A percentile compares a stretch with the other conserved stretches of the same genome.
Conservation (phyloP, 2,329 filamentous ascomycete genomes). For the Pseudogymnoascus sp. region DNA sequence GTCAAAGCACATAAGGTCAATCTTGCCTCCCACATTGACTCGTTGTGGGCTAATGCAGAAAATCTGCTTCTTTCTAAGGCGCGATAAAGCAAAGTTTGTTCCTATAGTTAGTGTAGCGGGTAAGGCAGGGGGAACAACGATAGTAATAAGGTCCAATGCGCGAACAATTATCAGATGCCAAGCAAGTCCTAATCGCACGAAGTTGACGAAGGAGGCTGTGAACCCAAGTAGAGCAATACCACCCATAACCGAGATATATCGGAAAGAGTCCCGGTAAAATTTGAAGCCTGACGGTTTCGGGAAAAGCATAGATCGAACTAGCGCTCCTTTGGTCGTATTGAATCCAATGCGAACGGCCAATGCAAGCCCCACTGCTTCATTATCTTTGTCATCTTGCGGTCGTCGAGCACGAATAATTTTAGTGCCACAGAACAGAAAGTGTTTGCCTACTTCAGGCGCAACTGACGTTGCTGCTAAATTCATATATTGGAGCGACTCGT, state of each 20-base stretch:
- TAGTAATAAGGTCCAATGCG: conserved; percentile 91
- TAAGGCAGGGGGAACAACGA: conserved; percentile 89
- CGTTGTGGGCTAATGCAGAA: conserved; percentile 97
- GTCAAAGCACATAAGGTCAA: conserved; percentile 96
- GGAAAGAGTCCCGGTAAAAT: conserved; percentile 95
- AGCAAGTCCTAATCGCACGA: conserved; percentile 70
- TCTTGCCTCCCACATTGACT: conserved; percentile 91
- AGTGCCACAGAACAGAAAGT: conserved; percentile 91
- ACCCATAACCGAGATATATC: conserved; percentile 96
- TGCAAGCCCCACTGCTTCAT: conserved; percentile 83
- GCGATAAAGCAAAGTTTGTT: conserved; percentile 83
- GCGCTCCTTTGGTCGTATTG: conserved; percentile 91
- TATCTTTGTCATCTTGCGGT: conserved; percentile 76
- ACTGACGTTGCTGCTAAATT: conserved; percentile 75
- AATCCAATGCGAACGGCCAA: conserved; percentile 93
- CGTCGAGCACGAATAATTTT: conserved; percentile 86
- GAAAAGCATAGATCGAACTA: conserved; percentile 96
- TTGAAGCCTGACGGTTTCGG: conserved; percentile 98
- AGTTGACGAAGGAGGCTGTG: conserved; percentile 85
- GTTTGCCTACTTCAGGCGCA: conserved; percentile 71
- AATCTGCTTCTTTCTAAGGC: conserved; percentile 81
- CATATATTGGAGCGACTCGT: conserved; percentile 68
- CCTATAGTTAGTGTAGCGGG: conserved; percentile 94
- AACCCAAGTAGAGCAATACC: conserved; percentile 80
- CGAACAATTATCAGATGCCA: conserved; percentile 90